Conservation (phyloP, 2,329 filamentous ascomycete genomes). For the Botrytis fragariae region DNA sequence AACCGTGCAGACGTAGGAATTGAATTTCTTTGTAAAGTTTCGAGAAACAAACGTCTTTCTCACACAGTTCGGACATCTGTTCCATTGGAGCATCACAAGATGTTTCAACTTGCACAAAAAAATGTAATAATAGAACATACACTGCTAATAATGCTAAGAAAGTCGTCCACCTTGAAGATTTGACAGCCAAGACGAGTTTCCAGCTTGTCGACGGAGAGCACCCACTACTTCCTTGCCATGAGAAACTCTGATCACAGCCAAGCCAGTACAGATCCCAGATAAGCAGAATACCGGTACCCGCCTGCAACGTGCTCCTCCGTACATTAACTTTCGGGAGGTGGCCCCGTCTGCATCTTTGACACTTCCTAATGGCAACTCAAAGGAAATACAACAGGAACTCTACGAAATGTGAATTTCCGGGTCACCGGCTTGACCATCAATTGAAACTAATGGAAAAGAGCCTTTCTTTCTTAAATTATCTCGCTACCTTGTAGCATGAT, state of each 20-base stretch:
- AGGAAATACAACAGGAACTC: neutral
- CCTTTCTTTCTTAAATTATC: neutral
- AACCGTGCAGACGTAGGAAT: neutral
- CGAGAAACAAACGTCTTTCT: neutral
- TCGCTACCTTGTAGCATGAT: neutral
- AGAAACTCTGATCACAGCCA: neutral
- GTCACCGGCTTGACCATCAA: neutral
- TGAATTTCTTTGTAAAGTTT: neutral
- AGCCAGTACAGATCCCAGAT: neutral
- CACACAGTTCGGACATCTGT: neutral
- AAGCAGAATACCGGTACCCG: neutral
- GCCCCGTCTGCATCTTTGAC: neutral
- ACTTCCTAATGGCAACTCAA: neutral
- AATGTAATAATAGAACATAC: neutral
- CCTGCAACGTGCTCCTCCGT: neutral
- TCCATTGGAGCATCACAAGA: neutral
- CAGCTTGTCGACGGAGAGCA: neutral
- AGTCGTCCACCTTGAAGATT: neutral
- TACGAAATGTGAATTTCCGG: neutral
- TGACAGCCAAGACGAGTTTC: neutral
- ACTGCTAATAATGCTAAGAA: neutral
- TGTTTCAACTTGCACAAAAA: conserved; percentile 5
- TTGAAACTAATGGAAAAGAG: neutral
- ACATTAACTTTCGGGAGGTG: neutral
- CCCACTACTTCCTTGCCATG: neutral